Base-by-base conservation (phyloP, 75 land plant genomes). In the Selaginella moellendorffii region DNA sequence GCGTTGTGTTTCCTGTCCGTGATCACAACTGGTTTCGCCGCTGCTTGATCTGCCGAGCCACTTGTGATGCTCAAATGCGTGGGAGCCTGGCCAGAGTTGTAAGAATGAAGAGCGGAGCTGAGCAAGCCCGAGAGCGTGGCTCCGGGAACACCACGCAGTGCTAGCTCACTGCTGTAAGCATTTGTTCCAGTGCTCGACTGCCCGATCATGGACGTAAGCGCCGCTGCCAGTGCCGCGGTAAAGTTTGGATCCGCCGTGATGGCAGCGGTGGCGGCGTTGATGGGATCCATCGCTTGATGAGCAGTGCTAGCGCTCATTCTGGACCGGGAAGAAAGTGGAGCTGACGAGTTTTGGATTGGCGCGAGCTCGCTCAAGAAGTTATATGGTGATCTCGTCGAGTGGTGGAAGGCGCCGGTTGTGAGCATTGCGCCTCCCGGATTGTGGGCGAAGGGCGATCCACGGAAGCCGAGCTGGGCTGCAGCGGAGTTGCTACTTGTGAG, bases 401-500 rank as follows among this genome's bases (percentile, higher is more conserved):
- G 5, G 46, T 5, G 46, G 14, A 5, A 36, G 5, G 46, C 10
- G n/a, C n/a, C n/a, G n/a, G n/a, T n/a, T n/a, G n/a, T n/a, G n/a
- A n/a, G n/a, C 14, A 36, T 5, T 5, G 14, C 10, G 5, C 46
- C 46, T 36, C 46, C 46, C 5, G 46, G 14, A 36, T 5, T 5
- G 46, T 5, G 14, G 46, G 10, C 46, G 46, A 36, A 36, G 10
- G 46, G 14, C 10, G 46, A 36, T 36, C 46, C 14, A n/a, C n/a
- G n/a, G n/a, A n/a, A n/a, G n/a, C n/a, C n/a, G n/a, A n/a, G n/a
- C 26, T 42, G 28, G 30, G 73, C 69, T 26, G 79, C n/a, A 30
- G 65, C 75, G 61, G 66, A 69, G 21, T 87, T 77, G 23, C 64
- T 31, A 27, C 69, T 79, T 14, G 87, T 86, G 59, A 86, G 79